A percentile compares a stretch with the other conserved stretches of the same genome.
Evolutionary conservation across 1,284 basidiomycete genomes (phyloP).

Genomic region (Thecaphora frezii): DNA sequence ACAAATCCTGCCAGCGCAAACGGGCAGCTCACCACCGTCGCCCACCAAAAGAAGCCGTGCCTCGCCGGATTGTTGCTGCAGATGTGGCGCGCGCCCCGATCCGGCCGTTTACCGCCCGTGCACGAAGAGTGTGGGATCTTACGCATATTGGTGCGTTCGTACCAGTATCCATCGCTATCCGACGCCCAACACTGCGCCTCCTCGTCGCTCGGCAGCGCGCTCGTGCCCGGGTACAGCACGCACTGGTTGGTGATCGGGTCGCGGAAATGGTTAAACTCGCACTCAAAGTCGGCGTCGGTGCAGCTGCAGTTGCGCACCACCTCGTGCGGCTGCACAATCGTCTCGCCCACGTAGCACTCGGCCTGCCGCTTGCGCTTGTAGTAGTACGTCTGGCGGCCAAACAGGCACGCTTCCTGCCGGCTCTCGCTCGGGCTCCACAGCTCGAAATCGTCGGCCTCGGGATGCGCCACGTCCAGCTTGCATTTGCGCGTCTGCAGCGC

Average conservation of each 20-base stretch:
- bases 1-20: constrained; percentile 38
- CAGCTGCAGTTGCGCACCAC: constrained; percentile 46
- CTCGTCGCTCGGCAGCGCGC: constrained; percentile 27
- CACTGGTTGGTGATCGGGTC: constrained; percentile 39
- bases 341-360: constrained; percentile 52
- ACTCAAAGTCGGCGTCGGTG: constrained; percentile 55
- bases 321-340: constrained; percentile 42
- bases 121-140: constrained; percentile 54
- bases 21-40: constrained; percentile 40
- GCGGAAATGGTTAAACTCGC: constrained; percentile 57
- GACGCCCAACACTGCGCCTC: constrained; percentile 41
- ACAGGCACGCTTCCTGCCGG: constrained; percentile 52
- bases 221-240: constrained; percentile 43
- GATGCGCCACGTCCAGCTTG: constrained; percentile 37
- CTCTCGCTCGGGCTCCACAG: constrained; percentile 55
- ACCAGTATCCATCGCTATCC: constrained; percentile 52
- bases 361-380: constrained; percentile 52
- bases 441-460: constrained; percentile 54
- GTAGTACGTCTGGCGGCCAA: constrained; percentile 54
- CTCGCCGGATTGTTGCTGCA: constrained; percentile 36
- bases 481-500: constrained; percentile 62
- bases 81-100: constrained; percentile 45
- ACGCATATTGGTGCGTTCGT: constrained; percentile 52
- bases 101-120: constrained; percentile 43
- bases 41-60: constrained; percentile 54